phyloP scores from a whole-genome alignment of 2,329 filamentous ascomycete genomes.

The Ilyonectria destructans region DNA sequence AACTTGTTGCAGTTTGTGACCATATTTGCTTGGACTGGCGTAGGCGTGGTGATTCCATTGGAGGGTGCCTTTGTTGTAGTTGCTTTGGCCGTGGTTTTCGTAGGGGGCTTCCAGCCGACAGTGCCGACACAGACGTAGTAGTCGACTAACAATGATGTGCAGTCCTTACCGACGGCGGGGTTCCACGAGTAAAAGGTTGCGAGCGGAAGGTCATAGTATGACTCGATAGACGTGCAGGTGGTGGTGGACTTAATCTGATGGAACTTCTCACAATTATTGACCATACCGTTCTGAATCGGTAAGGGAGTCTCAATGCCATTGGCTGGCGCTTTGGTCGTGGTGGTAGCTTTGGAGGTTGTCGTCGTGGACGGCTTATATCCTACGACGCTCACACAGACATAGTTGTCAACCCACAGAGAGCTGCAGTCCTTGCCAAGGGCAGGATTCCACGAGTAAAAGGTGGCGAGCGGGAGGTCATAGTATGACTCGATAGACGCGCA shows the following conservation, averaged over 20 bases:
- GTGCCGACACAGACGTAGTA: conserved; percentile 21
- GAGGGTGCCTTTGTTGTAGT: neutral
- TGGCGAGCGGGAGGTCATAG: neutral
- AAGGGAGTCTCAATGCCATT: conserved; percentile 27
- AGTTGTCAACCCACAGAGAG: conserved; percentile 1
- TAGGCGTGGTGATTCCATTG: conserved; percentile 47
- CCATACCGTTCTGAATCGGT: conserved; percentile 37
- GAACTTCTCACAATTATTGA: conserved; percentile 42
- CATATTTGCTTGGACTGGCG: conserved; percentile 51
- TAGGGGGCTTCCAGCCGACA: neutral
- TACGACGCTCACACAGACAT: conserved; percentile 20
- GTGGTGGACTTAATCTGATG: neutral
- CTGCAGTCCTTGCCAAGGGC: conserved; percentile 15
- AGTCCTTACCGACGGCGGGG: conserved; percentile 12
- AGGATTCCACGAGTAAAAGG: conserved; percentile 27
- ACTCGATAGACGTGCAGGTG: neutral
- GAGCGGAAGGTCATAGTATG: neutral
- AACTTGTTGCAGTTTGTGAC: conserved; percentile 51
- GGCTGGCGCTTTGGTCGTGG: neutral
- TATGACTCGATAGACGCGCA: neutral
- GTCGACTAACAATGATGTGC: neutral
- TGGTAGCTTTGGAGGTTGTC: conserved; percentile 10
- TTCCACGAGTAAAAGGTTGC: conserved; percentile 26
- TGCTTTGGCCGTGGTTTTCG: neutral
- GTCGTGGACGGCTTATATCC: neutral